Conservation (phyloP, 1,139 yeast genomes). For the Pichia sp. region DNA sequence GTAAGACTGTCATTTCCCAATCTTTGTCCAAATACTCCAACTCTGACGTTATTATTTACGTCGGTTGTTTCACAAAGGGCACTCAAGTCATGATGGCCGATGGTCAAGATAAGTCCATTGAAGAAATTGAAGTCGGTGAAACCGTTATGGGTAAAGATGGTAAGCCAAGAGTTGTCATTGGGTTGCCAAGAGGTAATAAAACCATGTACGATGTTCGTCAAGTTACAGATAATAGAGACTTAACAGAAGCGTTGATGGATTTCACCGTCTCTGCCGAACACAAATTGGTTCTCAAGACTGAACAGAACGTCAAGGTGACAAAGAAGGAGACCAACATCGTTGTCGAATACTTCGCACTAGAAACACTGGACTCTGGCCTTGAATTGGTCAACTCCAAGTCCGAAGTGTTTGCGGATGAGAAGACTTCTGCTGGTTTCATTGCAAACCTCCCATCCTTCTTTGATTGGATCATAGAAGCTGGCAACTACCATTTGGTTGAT, state of each 20-base stretch:
- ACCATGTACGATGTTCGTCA: constrained; percentile 38
- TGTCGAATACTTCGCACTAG: constrained; percentile 8
- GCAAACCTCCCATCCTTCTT: constrained; percentile 18
- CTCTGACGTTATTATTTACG: constrained; percentile 93
- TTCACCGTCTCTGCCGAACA: constrained; percentile 37
- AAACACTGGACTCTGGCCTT: not conserved
- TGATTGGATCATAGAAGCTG: constrained; percentile 39
- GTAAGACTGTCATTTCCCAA: constrained; percentile 98
- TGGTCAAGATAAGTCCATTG: constrained; percentile 37
- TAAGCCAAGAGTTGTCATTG: constrained; percentile 38
- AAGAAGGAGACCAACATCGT: constrained; percentile 3
- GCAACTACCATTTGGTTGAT: constrained; percentile 29
- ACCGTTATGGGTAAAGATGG: constrained; percentile 44
- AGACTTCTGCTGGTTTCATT: too few species aligned
- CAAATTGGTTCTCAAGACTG: constrained; percentile 31
- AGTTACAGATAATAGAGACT: constrained; percentile 6
- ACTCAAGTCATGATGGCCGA: constrained; percentile 42
- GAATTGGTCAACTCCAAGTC: constrained; percentile 4
- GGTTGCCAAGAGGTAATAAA: constrained; percentile 40
- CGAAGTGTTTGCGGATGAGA: constrained; percentile 2
- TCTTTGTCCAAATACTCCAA: constrained; percentile 94
- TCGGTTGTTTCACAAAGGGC: constrained; percentile 51
- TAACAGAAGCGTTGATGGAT: constrained; percentile 22
- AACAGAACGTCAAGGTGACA: constrained; percentile 11
- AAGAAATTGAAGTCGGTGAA: constrained; percentile 38